Percentiles rank a stretch among this genome's conserved stretches.
Evolutionary conservation across 73 alveolate species (phyloP).

Genomic region (Urostyla sp.): DNA sequence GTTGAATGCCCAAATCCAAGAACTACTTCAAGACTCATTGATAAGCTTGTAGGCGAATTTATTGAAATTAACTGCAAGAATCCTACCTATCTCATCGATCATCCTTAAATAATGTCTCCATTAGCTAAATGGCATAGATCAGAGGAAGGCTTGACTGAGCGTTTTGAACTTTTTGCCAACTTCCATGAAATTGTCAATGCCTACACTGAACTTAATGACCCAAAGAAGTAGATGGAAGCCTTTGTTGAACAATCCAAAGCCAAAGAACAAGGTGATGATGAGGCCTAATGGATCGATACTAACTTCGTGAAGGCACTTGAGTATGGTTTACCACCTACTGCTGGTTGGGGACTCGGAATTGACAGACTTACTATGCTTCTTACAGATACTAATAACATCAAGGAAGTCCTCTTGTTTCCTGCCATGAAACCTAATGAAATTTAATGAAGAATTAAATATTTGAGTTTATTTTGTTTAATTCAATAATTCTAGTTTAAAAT

Average conservation of each 20-base stretch:
- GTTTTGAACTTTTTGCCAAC: constrained; percentile 96
- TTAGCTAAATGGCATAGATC: constrained; percentile 98
- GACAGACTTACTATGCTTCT: constrained; percentile 97
- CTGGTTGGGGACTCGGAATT: constrained; percentile 98
- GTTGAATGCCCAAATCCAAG: constrained; percentile 92
- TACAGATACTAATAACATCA: constrained; percentile 89
- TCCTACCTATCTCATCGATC: constrained; percentile 98
- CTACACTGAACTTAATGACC: constrained; percentile 98
- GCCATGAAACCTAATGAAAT: constrained; percentile 96
- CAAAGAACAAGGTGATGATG: constrained; percentile 95
- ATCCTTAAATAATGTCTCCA: constrained; percentile 99
- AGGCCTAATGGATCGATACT: constrained; percentile 95
- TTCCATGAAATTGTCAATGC: constrained; percentile 95
- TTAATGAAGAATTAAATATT: no score
- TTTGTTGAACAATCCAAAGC: constrained; percentile 89
- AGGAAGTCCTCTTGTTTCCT: constrained; percentile 98
- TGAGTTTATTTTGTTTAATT: no score
- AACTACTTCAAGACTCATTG: constrained; percentile 91
- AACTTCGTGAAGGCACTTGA: constrained; percentile 94
- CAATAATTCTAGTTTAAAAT: background rate
- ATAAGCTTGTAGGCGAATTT: constrained; percentile 96
- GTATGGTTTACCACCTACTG: constrained; percentile 99
- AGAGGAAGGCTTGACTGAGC: constrained; percentile 90
- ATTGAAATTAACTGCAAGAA: constrained; percentile 94
- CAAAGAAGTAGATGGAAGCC: constrained; percentile 88